A percentile compares a stretch with the other conserved stretches of the same genome.
phyloP scores from a whole-genome alignment of 2,329 filamentous ascomycete species.

The Chaetomiaceae sp. region DNA sequence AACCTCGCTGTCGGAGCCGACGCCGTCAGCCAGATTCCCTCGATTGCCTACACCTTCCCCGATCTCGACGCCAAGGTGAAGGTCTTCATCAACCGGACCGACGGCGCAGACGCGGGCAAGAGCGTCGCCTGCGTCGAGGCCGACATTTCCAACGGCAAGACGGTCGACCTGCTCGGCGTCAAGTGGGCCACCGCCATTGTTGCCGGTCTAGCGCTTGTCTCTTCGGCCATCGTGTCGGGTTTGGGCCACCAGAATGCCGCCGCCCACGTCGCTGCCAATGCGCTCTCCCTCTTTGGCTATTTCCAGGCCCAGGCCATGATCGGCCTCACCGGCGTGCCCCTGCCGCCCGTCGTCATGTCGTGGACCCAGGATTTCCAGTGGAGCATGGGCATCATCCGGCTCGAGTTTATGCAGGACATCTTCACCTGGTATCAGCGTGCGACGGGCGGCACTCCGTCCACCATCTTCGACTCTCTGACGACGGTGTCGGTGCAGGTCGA shows the following conservation, averaged over 20 bases:
- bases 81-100: slow-evolving; percentile 72
- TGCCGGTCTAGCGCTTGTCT: slow-evolving; percentile 74
- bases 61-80: slow-evolving; percentile 84
- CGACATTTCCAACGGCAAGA: slow-evolving; percentile 83
- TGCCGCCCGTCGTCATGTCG: slow-evolving; percentile 82
- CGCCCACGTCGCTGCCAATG: slow-evolving; percentile 89
- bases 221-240: slow-evolving; percentile 84
- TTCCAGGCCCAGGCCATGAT: slow-evolving; percentile 93
- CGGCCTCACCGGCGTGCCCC: slow-evolving; percentile 72
- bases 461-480: slow-evolving; percentile 67
- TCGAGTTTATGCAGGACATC: slow-evolving; percentile 82
- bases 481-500: slow-evolving; percentile 80
- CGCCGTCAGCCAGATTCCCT: slow-evolving; percentile 64
- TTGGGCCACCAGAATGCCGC: slow-evolving; percentile 91
- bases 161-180: slow-evolving; percentile 81
- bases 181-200: slow-evolving; percentile 88
- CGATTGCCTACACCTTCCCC: slow-evolving; percentile 82
- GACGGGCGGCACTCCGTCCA: slow-evolving; percentile 80
- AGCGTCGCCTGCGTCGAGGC: slow-evolving; percentile 85
- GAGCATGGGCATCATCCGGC: slow-evolving; percentile 91
- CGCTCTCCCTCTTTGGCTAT: slow-evolving; percentile 88
- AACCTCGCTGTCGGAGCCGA: slow-evolving; percentile 56
- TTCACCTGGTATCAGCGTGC: slow-evolving; percentile 95
- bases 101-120: slow-evolving; percentile 43
- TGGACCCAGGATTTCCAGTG: slow-evolving; percentile 99